Conservation (phyloP, 164 flowering plant species). For the Nymphaea thermarum region DNA sequence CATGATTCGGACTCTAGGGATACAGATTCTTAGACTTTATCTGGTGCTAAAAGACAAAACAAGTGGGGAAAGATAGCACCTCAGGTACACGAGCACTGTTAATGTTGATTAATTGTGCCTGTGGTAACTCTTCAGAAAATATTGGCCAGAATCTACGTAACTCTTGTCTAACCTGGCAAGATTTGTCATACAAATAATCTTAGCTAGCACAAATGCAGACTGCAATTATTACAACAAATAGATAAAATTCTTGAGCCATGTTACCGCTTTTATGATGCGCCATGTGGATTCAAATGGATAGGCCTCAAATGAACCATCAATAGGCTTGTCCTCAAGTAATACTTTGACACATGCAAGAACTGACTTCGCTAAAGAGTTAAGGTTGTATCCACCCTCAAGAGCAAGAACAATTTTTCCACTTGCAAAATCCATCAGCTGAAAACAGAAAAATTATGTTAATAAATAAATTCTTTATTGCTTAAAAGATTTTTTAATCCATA, state of each 20-base stretch:
- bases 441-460: slow-evolving; percentile 4
- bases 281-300: slow-evolving; percentile 91
- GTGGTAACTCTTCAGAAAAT: slow-evolving; percentile 50
- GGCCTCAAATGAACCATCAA: slow-evolving; percentile 38
- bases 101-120: slow-evolving; percentile 16
- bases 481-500: not conserved
- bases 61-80: slow-evolving; percentile 19
- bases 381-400: slow-evolving; percentile 96
- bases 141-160: slow-evolving; percentile 60
- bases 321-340: slow-evolving; percentile 48
- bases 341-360: slow-evolving; percentile 71
- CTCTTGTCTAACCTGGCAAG: slow-evolving; percentile 62
- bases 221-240: not conserved
- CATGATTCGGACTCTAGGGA: not conserved
- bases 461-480: not conserved
- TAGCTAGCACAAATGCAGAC: no score
- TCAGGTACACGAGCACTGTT: slow-evolving; percentile 20
- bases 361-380: slow-evolving; percentile 70
- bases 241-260: not conserved
- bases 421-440: slow-evolving; percentile 83
- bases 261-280: slow-evolving; percentile 79
- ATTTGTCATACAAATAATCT: no score
- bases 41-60: not conserved
- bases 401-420: slow-evolving; percentile 74
- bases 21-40: not conserved